phyloP scores from a whole-genome alignment of 2,329 filamentous ascomycete genomes.

The Sclerotinia spermophila region DNA sequence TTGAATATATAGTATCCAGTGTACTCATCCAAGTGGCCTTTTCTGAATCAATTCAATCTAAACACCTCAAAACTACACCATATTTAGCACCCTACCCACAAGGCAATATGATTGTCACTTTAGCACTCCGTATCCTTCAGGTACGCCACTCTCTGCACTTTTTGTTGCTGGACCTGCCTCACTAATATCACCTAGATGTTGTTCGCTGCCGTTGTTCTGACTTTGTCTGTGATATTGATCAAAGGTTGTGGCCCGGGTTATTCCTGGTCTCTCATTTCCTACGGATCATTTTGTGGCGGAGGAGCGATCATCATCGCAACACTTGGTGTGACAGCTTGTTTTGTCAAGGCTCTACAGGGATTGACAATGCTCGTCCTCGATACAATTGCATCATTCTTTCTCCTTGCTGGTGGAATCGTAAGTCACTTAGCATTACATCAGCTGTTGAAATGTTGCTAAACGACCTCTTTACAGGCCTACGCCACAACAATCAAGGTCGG shows the following conservation, averaged over 20 bases:
- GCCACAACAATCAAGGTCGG: slow-evolving; percentile 28
- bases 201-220: slow-evolving; percentile 29
- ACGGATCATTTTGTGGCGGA: slow-evolving; percentile 33
- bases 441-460: background rate
- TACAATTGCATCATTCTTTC: slow-evolving; percentile 29
- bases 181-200: slow-evolving; percentile 23
- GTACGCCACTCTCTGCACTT: slow-evolving; percentile 16
- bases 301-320: slow-evolving; percentile 25
- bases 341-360: slow-evolving; percentile 30
- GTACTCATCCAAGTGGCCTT: background rate
- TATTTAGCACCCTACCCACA: slow-evolving; percentile 1
- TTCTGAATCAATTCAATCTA: background rate
- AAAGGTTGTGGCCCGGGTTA: slow-evolving; percentile 27
- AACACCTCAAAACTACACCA: background rate
- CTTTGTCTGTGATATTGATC: slow-evolving; percentile 30
- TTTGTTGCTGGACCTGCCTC: background rate
- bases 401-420: slow-evolving; percentile 33
- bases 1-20: slow-evolving; percentile 11
- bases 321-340: slow-evolving; percentile 27
- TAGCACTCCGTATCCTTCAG: slow-evolving; percentile 26
- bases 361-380: slow-evolving; percentile 29
- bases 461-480: slow-evolving; percentile 26
- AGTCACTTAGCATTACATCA: slow-evolving; percentile 5
- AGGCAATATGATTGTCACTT: slow-evolving; percentile 29
- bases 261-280: slow-evolving; percentile 26